Conservation (phyloP, 2,329 filamentous ascomycete species). For the Alternaria dauci region DNA sequence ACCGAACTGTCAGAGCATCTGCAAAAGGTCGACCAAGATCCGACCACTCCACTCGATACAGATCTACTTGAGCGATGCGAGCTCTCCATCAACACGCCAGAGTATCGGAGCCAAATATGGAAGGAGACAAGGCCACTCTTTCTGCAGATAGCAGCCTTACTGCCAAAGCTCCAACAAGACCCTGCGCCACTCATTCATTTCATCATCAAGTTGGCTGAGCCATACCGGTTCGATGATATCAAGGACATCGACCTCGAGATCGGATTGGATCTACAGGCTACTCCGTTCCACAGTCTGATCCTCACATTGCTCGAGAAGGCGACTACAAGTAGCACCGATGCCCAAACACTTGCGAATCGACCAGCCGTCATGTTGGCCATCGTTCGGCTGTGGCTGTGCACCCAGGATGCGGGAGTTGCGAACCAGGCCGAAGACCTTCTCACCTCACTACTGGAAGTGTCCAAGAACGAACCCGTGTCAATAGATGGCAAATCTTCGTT, state of each 20-base stretch:
- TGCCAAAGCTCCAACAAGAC: constrained; percentile 65
- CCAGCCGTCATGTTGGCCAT: constrained; percentile 63
- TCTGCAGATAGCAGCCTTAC: constrained; percentile 58
- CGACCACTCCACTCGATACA: constrained; percentile 57
- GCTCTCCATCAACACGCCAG: constrained; percentile 50
- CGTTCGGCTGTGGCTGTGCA: constrained; percentile 67
- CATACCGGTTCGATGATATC: constrained; percentile 52
- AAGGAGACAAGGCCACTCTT: constrained; percentile 48
- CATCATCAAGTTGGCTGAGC: constrained; percentile 59
- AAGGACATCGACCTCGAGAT: constrained; percentile 63
- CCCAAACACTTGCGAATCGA: constrained; percentile 65
- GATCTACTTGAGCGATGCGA: constrained; percentile 61
- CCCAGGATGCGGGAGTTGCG: constrained; percentile 63
- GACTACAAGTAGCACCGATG: constrained; percentile 59
- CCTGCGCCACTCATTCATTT: constrained; percentile 64
- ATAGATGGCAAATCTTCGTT: constrained; percentile 39
- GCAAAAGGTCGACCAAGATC: constrained; percentile 54
- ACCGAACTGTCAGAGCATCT: constrained; percentile 55
- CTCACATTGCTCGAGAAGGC: constrained; percentile 67
- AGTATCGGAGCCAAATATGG: constrained; percentile 40
- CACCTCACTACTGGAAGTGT: constrained; percentile 60
- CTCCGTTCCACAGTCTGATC: constrained; percentile 64
- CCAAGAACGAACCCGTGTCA: constrained; percentile 53
- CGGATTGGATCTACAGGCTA: constrained; percentile 60
- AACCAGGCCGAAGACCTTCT: constrained; percentile 63